Conservation (phyloP, 1,284 basidiomycete genomes). For the Naganishia albida region DNA sequence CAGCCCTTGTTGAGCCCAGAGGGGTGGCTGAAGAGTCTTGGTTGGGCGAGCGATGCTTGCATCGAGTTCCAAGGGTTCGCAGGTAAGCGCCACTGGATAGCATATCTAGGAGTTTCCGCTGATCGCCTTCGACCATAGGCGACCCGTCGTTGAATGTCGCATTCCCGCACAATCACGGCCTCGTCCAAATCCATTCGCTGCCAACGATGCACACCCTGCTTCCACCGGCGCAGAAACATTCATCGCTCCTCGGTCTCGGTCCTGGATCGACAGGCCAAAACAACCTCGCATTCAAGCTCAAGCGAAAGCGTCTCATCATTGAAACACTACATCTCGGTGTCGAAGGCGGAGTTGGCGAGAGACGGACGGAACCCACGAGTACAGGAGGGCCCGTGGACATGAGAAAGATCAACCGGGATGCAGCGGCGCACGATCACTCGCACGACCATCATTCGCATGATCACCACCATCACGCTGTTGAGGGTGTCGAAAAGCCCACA, state of each 20-base stretch:
- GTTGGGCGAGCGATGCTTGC: conserved; percentile 74
- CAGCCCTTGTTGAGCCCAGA: conserved; percentile 56
- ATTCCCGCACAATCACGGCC: conserved; percentile 81
- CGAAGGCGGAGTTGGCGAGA: conserved; percentile 85
- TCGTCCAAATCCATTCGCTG: conserved; percentile 71
- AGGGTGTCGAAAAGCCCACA: conserved; percentile 8
- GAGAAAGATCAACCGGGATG: conserved; percentile 40
- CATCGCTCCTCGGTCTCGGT: conserved; percentile 71
- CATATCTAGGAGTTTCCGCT: neutral
- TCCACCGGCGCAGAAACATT: conserved; percentile 73
- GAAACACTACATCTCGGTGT: conserved; percentile 92
- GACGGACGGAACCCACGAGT: conserved; percentile 61
- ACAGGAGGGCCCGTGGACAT: conserved; percentile 33
- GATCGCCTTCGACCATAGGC: conserved; percentile 33
- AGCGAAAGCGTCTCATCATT: conserved; percentile 78
- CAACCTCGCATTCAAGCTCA: conserved; percentile 92
- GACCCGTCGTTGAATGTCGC: conserved; percentile 56
- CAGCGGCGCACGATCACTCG: conserved; percentile 34
- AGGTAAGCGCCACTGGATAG: conserved; percentile 58
- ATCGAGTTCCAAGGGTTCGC: conserved; percentile 77
- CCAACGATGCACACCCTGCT: conserved; percentile 69
- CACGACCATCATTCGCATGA: conserved; percentile 32
- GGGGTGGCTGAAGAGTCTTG: conserved; percentile 73
- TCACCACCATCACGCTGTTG: conserved; percentile 23
- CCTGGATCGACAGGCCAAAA: conserved; percentile 64